Conservation (phyloP, 345 rosid genomes). For the Zanthoxylum bungeanum region DNA sequence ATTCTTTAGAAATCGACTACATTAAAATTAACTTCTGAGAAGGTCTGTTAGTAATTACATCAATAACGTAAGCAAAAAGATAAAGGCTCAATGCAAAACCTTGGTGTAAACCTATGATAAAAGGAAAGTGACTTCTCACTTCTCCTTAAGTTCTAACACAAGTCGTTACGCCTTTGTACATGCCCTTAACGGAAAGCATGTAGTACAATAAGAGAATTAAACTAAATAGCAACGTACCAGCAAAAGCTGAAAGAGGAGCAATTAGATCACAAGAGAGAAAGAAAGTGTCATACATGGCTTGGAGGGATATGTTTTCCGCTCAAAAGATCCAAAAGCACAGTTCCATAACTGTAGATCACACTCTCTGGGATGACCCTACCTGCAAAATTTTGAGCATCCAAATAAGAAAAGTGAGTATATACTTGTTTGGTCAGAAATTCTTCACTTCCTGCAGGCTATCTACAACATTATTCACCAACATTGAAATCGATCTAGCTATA, state of each 20-base stretch:
- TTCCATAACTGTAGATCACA: slow-evolving; percentile 75
- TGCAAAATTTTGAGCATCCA: slow-evolving; percentile 33
- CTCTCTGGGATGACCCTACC: slow-evolving; percentile 75
- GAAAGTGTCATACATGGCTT: slow-evolving; percentile 57
- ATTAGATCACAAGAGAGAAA: background rate
- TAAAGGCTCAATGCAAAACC: no score
- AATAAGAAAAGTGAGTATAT: background rate
- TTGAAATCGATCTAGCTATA: background rate
- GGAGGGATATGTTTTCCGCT: slow-evolving; percentile 94
- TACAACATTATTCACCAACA: background rate
- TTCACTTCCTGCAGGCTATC: background rate
- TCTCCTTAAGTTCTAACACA: no score
- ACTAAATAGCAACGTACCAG: background rate
- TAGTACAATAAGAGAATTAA: background rate
- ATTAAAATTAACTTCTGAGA: no score
- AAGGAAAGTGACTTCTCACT: no score
- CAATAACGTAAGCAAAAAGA: no score
- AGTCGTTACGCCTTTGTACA: no score
- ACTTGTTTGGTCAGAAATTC: background rate
- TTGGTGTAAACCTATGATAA: no score
- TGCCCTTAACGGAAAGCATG: no score
- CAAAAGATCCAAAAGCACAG: slow-evolving; percentile 67
- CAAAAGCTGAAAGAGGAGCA: background rate
- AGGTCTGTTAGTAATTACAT: no score
- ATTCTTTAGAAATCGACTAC: no score